Conservation (phyloP, 345 rosid genomes). For the Syzygium aromaticum region DNA sequence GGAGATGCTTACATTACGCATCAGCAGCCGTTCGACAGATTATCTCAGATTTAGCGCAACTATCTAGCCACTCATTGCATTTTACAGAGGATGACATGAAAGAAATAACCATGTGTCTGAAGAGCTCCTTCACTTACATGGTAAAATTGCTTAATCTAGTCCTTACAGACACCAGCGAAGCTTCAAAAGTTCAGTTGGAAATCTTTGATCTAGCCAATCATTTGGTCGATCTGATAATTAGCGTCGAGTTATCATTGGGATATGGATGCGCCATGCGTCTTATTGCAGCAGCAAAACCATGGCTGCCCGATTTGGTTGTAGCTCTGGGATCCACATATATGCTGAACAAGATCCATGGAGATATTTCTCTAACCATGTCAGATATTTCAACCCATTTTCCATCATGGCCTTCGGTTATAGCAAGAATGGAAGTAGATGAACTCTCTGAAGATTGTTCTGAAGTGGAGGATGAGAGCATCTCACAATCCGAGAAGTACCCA, state of each 20-base stretch:
- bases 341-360: conserved; percentile 23
- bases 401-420: conserved; percentile 51
- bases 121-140: conserved; percentile 70
- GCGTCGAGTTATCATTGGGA: conserved; percentile 40
- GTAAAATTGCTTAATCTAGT: conserved; percentile 58
- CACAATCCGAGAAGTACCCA: conserved; percentile 24
- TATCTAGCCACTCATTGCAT: conserved; percentile 23
- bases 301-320: conserved; percentile 89
- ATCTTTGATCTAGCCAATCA: conserved; percentile 46
- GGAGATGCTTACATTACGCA: conserved; percentile 25
- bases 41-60: conserved; percentile 28
- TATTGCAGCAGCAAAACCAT: conserved; percentile 47
- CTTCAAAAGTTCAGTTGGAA: conserved; percentile 38
- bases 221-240: conserved; percentile 45
- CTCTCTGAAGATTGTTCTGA: conserved; percentile 13
- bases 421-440: conserved; percentile 43
- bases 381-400: conserved; percentile 44
- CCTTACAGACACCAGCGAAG: conserved; percentile 34
- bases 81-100: conserved; percentile 43
- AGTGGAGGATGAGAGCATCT: conserved; percentile 24
- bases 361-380: conserved; percentile 16
- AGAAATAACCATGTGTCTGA: conserved; percentile 41
- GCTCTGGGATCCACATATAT: conserved; percentile 53
- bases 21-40: conserved; percentile 36
- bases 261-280: conserved; percentile 43